Conservation (phyloP, 179 eudicot species). For the Monotropa hypopitys region DNA sequence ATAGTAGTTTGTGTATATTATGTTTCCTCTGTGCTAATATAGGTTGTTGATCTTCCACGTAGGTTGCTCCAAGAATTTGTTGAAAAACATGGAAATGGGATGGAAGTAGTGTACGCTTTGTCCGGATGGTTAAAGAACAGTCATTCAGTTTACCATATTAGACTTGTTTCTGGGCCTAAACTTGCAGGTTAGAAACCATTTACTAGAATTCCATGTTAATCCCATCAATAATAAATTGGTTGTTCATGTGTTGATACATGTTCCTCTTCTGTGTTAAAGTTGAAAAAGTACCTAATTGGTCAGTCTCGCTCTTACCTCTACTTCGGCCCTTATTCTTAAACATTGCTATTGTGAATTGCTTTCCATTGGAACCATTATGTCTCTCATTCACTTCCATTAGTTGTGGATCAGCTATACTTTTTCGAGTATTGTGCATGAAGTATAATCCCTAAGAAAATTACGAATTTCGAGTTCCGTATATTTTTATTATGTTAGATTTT, state of each 20-base stretch:
- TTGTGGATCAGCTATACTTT: not conserved
- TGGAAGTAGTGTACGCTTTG: conserved; percentile 61
- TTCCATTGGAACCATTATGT: not conserved
- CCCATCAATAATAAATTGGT: not conserved
- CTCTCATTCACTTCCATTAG: not conserved
- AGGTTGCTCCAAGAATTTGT: conserved; percentile 86
- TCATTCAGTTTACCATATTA: conserved; percentile 54
- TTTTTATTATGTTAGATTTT: not conserved
- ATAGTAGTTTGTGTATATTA: not conserved
- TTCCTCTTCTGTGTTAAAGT: not conserved
- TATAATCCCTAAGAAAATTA: not conserved
- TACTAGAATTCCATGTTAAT: not conserved
- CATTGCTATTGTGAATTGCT: not conserved
- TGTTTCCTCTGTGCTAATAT: conserved; percentile 2
- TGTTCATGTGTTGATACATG: not conserved
- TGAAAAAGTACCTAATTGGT: not conserved
- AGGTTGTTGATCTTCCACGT: conserved; percentile 1
- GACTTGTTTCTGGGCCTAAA: conserved; percentile 61
- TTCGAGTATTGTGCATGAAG: not conserved
- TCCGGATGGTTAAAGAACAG: conserved; percentile 80
- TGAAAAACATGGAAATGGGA: conserved; percentile 41
- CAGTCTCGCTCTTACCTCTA: not conserved
- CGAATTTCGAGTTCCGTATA: not conserved
- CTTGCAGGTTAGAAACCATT: conserved; percentile 55
- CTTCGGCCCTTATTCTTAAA: not conserved